A percentile compares a stretch with the other conserved stretches of the same genome.
These are phyloP conservation scores for Penstemon barbatus DNA, from an alignment of 257 asterid species.

Conservation along the genomic window DNA sequence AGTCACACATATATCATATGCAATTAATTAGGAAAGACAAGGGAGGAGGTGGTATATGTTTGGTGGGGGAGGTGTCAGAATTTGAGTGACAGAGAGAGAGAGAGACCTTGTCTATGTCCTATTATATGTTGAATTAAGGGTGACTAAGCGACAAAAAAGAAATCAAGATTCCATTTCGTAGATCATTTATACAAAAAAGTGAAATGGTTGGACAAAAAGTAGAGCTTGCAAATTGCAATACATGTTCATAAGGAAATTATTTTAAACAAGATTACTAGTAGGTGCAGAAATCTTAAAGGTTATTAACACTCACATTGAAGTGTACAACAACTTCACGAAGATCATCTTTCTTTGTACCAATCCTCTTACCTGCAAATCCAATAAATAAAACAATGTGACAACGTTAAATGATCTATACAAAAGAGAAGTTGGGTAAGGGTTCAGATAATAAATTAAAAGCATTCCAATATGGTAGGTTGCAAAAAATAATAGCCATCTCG, in stretches of 20 bases:
- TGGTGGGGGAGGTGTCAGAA: no score
- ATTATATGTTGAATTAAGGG: background rate
- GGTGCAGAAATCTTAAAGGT: conserved; percentile 2
- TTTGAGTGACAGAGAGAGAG: no score
- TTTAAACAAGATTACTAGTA: background rate
- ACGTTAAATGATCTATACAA: background rate
- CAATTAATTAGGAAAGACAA: background rate
- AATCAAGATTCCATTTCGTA: background rate
- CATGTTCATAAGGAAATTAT: background rate
- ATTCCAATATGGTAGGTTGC: conserved; percentile 11
- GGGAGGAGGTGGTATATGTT: no score
- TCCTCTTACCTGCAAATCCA: conserved; percentile 62
- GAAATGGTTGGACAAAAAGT: background rate
- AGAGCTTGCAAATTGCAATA: background rate
- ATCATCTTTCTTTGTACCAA: conserved; percentile 73
- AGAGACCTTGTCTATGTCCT: no score
- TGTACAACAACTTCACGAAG: conserved; percentile 81
- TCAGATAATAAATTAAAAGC: conserved; percentile 12
- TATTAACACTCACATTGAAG: conserved; percentile 76
- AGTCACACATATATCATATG: background rate
- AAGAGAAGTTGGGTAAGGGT: conserved; percentile 2
- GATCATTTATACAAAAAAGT: conserved; percentile 8
- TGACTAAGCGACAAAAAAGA: background rate
- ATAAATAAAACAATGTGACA: conserved; percentile 5
- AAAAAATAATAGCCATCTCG: conserved; percentile 8